Base-by-base conservation (phyloP, 1,284 basidiomycete species). In the Ganoderma multipileum region DNA sequence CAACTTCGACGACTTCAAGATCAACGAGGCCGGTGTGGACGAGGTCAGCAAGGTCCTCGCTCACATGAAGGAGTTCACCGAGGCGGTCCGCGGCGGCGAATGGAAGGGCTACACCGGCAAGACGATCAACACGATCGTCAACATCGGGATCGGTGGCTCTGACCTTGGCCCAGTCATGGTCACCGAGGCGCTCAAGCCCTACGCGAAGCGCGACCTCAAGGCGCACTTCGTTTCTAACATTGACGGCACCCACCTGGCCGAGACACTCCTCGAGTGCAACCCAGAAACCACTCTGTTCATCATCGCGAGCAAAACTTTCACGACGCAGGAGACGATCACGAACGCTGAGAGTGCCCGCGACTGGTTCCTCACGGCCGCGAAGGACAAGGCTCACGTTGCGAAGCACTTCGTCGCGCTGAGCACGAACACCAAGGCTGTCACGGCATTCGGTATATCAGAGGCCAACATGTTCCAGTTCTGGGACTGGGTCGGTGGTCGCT, bases 391-490 rank as follows among this genome's bases (percentile, higher is more conserved):
- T 3, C 95, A 99, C 82, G 95, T 99, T 71, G 96, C 97, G 73
- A 99, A 99, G 86, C 98, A 99, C 87, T 99, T 99, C 80, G 97
- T 99, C 58, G 97, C 98, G 11, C 91, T 99, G 68, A 96, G 94
- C 77, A 99, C 98, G 72, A 99, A 99, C 84, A 95, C 95, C 68
- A 90, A 93, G 79, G 96, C 94, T 7, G 98, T 98, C 67, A 95
- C 95, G 39, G 90, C 87, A n/a, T 99, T 99, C 77, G 98, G 97
- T 66, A 99, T 99, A 76, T 87, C 92, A 69, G 83, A 92, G 75
- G 87, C 89, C 76, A 99, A 99, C 86, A 99, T 99, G 97, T 99
- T 99, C 91, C 91, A 94, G 81, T 99, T 99, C 90, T 99, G 97
- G 97, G 98, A 99, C 83, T 99, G 98, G 98, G 97, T 99, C 73